Percentiles rank a stretch among this genome's conserved stretches.
Evolutionary conservation across 495 filamentous ascomycete species (phyloP).

Genomic region (Parmelia sp.): DNA sequence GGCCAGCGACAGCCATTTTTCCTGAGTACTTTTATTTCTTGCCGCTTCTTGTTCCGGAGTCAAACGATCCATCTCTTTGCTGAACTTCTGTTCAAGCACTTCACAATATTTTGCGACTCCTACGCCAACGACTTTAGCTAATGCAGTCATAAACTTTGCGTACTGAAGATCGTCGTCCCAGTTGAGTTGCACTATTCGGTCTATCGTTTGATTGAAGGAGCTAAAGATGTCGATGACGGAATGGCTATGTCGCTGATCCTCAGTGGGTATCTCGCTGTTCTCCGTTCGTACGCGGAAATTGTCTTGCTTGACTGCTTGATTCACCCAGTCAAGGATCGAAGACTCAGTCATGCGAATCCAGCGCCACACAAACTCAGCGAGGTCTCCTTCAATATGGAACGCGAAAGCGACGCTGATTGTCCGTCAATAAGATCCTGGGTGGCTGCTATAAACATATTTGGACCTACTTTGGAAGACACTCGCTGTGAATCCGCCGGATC

Average conservation of each 20-base stretch:
- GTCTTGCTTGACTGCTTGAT: slow-evolving; percentile 85
- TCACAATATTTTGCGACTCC: slow-evolving; percentile 90
- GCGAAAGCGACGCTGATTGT: slow-evolving; percentile 53
- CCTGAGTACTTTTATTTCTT: slow-evolving; percentile 72
- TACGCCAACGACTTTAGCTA: slow-evolving; percentile 77
- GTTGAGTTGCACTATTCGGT: slow-evolving; percentile 75
- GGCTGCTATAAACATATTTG: slow-evolving; percentile 25
- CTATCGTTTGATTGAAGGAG: slow-evolving; percentile 82
- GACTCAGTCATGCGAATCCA: slow-evolving; percentile 80
- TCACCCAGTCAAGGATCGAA: slow-evolving; percentile 78
- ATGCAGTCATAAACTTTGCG: slow-evolving; percentile 94
- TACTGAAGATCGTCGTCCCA: slow-evolving; percentile 93
- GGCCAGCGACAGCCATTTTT: slow-evolving; percentile 83
- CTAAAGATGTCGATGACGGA: slow-evolving; percentile 92
- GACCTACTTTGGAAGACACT: slow-evolving; percentile 54
- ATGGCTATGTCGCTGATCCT: slow-evolving; percentile 84
- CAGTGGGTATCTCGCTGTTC: slow-evolving; percentile 54
- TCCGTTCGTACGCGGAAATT: slow-evolving; percentile 63
- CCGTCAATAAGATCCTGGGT: neutral
- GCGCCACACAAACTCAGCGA: slow-evolving; percentile 90
- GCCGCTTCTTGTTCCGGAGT: slow-evolving; percentile 81
- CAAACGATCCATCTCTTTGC: slow-evolving; percentile 85
- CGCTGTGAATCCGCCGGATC: slow-evolving; percentile 69
- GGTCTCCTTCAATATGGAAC: slow-evolving; percentile 75
- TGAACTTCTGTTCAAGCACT: slow-evolving; percentile 76